Conservation (phyloP, 257 asterid species). For the Jacaranda mimosifolia region DNA sequence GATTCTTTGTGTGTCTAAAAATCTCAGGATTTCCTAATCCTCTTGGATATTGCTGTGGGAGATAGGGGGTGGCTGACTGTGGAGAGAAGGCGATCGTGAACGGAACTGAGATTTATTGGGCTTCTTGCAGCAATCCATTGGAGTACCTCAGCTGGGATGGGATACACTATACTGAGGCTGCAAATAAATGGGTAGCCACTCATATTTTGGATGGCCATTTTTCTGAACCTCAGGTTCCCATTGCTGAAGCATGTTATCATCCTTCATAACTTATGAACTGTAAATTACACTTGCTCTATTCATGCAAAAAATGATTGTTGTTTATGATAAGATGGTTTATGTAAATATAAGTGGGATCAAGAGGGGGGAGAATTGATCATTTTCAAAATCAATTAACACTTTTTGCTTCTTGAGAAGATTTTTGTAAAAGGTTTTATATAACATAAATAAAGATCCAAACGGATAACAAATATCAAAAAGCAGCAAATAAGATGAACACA, state of each 20-base stretch:
- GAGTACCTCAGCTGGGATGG: constrained; percentile 48
- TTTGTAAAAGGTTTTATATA: too few species aligned
- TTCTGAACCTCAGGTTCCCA: constrained; percentile 32
- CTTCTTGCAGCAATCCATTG: constrained; percentile 37
- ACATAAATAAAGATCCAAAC: too few species aligned
- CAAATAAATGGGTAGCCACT: constrained; percentile 28
- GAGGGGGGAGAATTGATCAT: too few species aligned
- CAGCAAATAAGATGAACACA: too few species aligned
- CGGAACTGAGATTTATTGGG: constrained; percentile 29
- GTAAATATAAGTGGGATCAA: too few species aligned
- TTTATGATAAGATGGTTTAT: too few species aligned
- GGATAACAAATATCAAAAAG: too few species aligned
- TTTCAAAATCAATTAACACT: too few species aligned
- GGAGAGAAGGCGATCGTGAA: constrained; percentile 26
- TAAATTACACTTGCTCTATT: not conserved
- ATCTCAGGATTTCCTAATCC: constrained; percentile 35
- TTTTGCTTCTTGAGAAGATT: too few species aligned
- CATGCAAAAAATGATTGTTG: not conserved
- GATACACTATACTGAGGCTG: constrained; percentile 46
- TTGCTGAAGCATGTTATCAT: constrained; percentile 24
- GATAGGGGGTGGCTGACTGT: constrained; percentile 22
- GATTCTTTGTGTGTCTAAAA: not conserved
- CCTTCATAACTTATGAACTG: not conserved
- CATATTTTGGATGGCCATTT: constrained; percentile 30
- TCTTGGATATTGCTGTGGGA: constrained; percentile 38